Base-by-base conservation (phyloP, 2,329 filamentous ascomycete genomes). In the Trichoderma hamatum region DNA sequence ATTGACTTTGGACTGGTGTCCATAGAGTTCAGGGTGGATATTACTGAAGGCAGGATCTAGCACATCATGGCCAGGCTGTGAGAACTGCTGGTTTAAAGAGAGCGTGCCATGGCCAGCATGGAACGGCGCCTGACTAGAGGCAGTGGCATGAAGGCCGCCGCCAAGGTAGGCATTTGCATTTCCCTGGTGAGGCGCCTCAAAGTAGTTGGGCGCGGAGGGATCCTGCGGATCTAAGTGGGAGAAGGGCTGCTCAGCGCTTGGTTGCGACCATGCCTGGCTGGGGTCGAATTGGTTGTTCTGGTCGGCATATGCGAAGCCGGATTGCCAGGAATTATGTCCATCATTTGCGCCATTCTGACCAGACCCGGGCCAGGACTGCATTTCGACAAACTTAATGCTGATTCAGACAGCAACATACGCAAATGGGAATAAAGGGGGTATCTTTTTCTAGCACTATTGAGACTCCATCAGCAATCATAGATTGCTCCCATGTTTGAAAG, bases 281-380 rank as follows among this genome's bases (percentile, higher is more conserved):
- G 78, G 76, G 61, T 82, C 80, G 72, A 79, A 83, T 46, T 81
- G 79, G 36, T 76, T 77, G 67, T 76, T 75, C 63, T 79, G 78
- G 36, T 74, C 71, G 46, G 74, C 65, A 60, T 78, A 81, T 46
- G 71, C 70, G 72, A 78, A 82, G 69, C 74, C 76, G 58, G 75
- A 69, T 68, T 77, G 75, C 80, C 80, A 82, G 51, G 76, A 75
- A 63, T 75, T 75, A 65, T 77, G 76, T 67, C 76, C 78, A 68
- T 80, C 77, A 69, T 59, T 70, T 63, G 77, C 72, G 72, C 79
- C 80, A 65, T 76, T 78, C 72, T 81, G 80, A 73, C 77, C 75
- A 69, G 76, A 72, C 68, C 75, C 76, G 51, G 79, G 72, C 80
- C 80, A 82, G 70, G 80, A 80, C 77, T 82, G 80, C 80, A 82